A percentile compares a stretch with the other conserved stretches of the same genome.
phyloP scores from a whole-genome alignment of 305 asterid genomes.

The Rubia tinctorum region DNA sequence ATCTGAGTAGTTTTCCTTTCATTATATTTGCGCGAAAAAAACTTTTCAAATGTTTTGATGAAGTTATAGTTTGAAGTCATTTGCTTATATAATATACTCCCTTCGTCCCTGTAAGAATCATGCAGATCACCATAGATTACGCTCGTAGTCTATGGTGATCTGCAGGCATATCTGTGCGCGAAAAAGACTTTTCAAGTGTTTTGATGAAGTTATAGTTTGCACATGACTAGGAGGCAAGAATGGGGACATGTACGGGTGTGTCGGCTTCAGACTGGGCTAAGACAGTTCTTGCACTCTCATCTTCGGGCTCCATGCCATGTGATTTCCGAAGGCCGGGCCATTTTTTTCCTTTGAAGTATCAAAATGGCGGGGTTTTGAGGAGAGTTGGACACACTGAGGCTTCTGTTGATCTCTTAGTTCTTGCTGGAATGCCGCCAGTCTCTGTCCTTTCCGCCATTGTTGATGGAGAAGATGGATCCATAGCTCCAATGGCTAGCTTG shows the following conservation, averaged over 20 bases:
- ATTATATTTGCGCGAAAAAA: too few species aligned
- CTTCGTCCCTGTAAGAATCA: not conserved
- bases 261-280: conserved; percentile 80
- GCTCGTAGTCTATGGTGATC: conserved; percentile 73
- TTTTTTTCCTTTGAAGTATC: conserved; percentile 76
- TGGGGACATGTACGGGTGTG: conserved; percentile 65
- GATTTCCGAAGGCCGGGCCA: conserved; percentile 87
- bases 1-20: not conserved
- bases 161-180: conserved; percentile 48
- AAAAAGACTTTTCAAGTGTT: not conserved
- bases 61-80: not conserved
- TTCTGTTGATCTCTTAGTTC: conserved; percentile 59
- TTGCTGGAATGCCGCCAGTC: conserved; percentile 55
- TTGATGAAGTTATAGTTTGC: not conserved
- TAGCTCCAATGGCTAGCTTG: conserved; percentile 46
- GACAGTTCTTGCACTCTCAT: conserved; percentile 65
- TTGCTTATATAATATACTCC: not conserved
- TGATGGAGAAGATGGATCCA: conserved; percentile 60
- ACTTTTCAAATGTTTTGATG: not conserved
- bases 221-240: conserved; percentile 58
- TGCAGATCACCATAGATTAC: conserved; percentile 28
- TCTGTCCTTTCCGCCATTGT: conserved; percentile 63
- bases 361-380: conserved; percentile 68
- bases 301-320: conserved; percentile 53
- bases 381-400: conserved; percentile 85